Conservation (phyloP, 2,329 filamentous ascomycete genomes). For the Verticillium nonalfalfae region DNA sequence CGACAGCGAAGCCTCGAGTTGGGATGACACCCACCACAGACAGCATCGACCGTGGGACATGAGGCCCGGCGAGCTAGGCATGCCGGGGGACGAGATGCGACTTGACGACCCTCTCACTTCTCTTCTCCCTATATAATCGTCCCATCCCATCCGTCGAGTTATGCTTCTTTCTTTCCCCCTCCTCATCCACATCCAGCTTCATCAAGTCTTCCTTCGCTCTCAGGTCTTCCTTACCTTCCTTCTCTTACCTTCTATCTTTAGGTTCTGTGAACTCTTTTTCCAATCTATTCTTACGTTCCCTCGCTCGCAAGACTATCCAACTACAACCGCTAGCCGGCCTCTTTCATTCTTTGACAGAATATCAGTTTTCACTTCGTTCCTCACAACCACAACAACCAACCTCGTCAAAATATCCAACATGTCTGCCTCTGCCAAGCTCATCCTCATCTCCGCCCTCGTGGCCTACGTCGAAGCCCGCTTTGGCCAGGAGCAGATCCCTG, state of each 20-base stretch:
- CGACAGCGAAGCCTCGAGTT: background rate
- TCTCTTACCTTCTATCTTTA: conserved; percentile 17
- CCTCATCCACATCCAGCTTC: conserved; percentile 16
- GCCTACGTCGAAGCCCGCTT: conserved; percentile 49
- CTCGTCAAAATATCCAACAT: conserved; percentile 22
- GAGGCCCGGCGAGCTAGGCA: too few species aligned
- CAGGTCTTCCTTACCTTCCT: conserved; percentile 16
- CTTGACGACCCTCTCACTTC: background rate
- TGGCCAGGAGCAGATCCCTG: conserved; percentile 56
- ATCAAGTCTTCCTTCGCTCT: conserved; percentile 8
- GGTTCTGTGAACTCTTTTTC: conserved; percentile 32
- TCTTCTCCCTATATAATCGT: conserved; percentile 3
- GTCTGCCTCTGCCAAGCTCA: conserved; percentile 33
- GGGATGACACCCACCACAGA: background rate
- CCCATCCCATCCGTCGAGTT: conserved; percentile 2
- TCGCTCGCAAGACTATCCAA: conserved; percentile 10
- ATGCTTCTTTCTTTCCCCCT: conserved; percentile 6
- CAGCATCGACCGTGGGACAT: too few species aligned
- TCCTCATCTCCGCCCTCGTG: conserved; percentile 32
- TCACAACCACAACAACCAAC: background rate
- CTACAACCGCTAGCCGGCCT: conserved; percentile 14
- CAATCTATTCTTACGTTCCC: conserved; percentile 23
- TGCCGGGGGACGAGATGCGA: background rate
- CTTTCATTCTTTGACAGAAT: conserved; percentile 8
- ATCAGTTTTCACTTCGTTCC: conserved; percentile 7